Percentiles rank a stretch among this genome's conserved stretches.
Conservation (phyloP, 2,329 filamentous ascomycete genomes). For the Myriosclerotinia curreyana region DNA sequence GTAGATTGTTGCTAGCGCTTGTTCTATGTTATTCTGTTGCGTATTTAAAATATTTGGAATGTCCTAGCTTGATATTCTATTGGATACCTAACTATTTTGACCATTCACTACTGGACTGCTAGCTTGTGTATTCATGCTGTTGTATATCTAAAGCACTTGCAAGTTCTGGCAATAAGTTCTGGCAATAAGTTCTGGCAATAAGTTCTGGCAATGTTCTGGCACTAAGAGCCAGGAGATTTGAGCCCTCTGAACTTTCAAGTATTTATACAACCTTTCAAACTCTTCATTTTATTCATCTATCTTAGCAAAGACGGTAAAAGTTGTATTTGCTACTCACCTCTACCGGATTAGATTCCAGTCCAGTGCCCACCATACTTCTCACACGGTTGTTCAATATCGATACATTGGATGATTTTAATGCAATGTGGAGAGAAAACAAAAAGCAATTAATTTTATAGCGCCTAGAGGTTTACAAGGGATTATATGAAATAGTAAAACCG, state of each 20-base stretch:
- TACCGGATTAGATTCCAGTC: background rate
- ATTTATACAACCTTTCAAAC: background rate
- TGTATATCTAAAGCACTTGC: too few relatives aligned
- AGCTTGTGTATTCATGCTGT: too few relatives aligned
- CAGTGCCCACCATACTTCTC: background rate
- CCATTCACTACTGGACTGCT: too few relatives aligned
- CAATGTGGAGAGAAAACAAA: background rate
- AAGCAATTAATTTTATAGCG: background rate
- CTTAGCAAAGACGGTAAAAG: background rate
- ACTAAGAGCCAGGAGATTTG: background rate
- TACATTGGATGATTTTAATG: too few relatives aligned
- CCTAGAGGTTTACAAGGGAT: background rate
- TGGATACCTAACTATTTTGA: too few relatives aligned
- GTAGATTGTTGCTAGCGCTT: too few relatives aligned
- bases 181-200: too few relatives aligned
- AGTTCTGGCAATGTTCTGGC: too few relatives aligned
- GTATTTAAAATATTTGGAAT: background rate
- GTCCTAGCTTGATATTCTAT: too few relatives aligned
- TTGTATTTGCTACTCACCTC: background rate
- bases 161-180: too few relatives aligned
- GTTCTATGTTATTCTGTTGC: background rate
- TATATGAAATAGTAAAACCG: too few relatives aligned
- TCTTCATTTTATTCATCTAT: background rate
- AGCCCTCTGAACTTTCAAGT: background rate
- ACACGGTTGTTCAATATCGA: background rate